A percentile compares a stretch with the other conserved stretches of the same genome.
Conservation (phyloP, 768 basidiomycete species). For the Naganishia antarctica region DNA sequence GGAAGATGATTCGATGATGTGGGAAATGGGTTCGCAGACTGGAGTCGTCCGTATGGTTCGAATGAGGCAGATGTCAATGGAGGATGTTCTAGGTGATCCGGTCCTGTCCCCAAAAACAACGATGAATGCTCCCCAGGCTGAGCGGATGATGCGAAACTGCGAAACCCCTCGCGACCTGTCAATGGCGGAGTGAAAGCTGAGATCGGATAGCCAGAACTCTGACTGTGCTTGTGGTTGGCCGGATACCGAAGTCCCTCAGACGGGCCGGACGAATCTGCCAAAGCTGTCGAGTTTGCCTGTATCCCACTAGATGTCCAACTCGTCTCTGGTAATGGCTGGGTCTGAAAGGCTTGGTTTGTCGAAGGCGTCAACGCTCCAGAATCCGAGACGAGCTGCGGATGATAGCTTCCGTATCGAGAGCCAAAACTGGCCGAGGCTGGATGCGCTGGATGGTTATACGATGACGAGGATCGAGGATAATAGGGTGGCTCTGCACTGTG, state of each 20-base stretch:
- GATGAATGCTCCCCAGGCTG: neutral
- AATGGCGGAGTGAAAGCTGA: constrained; percentile 15
- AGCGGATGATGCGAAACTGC: neutral
- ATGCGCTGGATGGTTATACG: neutral
- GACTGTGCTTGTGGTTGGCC: constrained; percentile 1
- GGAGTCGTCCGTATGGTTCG: neutral
- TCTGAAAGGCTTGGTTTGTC: constrained; percentile 6
- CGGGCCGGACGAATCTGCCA: neutral
- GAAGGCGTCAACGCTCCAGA: constrained; percentile 2
- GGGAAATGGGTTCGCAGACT: neutral
- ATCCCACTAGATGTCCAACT: constrained; percentile 4
- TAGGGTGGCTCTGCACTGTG: neutral
- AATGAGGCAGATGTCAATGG: neutral
- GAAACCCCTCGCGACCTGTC: constrained; percentile 16
- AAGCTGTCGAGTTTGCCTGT: neutral
- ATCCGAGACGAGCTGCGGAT: neutral
- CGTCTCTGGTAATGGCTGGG: constrained; percentile 1
- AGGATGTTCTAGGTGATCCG: neutral
- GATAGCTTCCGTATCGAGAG: constrained; percentile 5
- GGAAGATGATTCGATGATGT: neutral
- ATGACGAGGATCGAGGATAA: constrained; percentile 6
- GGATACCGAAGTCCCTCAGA: constrained; percentile 1
- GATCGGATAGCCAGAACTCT: neutral
- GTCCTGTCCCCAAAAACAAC: neutral
- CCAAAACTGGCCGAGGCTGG: neutral